Conservation (phyloP, 2,329 filamentous ascomycete genomes). For the Cladophialophora chaetospira region DNA sequence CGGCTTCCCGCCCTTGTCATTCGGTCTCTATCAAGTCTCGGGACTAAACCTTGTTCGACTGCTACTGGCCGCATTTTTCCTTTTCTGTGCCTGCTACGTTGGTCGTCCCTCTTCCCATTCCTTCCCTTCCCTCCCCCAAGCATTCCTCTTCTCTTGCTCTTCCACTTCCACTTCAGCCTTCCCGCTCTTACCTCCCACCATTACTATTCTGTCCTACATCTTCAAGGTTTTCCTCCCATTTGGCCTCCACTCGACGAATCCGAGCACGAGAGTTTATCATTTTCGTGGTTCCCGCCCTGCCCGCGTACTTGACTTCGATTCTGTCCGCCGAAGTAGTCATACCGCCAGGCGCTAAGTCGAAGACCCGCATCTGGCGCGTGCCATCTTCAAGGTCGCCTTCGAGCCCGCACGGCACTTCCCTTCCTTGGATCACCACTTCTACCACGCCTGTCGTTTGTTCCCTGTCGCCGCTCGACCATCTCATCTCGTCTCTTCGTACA, state of each 20-base stretch:
- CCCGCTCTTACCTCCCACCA: background rate
- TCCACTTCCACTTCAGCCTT: conserved; percentile 16
- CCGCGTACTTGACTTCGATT: background rate
- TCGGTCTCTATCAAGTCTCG: conserved; percentile 9
- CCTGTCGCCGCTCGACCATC: background rate
- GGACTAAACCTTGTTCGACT: conserved; percentile 17
- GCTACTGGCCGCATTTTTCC: conserved; percentile 22
- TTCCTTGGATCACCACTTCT: background rate
- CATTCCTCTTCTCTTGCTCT: conserved; percentile 17
- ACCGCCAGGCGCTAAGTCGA: conserved; percentile 14
- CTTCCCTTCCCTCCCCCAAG: conserved; percentile 17
- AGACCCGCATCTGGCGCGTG: conserved; percentile 17
- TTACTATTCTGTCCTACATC: background rate
- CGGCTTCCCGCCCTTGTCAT: conserved; percentile 6
- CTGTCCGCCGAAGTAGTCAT: conserved; percentile 7
- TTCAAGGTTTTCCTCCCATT: background rate
- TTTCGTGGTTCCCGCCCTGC: background rate
- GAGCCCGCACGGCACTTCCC: conserved; percentile 3
- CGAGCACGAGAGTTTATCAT: background rate
- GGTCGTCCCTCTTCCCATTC: conserved; percentile 18
- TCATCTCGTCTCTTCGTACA: background rate
- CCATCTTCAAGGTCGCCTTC: conserved; percentile 8
- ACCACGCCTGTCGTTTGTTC: too few species aligned
- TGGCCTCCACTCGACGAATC: background rate
- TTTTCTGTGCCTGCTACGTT: conserved; percentile 16